Evolutionary conservation across 305 asterid genomes (phyloP).

Genomic region (Vinca major): DNA sequence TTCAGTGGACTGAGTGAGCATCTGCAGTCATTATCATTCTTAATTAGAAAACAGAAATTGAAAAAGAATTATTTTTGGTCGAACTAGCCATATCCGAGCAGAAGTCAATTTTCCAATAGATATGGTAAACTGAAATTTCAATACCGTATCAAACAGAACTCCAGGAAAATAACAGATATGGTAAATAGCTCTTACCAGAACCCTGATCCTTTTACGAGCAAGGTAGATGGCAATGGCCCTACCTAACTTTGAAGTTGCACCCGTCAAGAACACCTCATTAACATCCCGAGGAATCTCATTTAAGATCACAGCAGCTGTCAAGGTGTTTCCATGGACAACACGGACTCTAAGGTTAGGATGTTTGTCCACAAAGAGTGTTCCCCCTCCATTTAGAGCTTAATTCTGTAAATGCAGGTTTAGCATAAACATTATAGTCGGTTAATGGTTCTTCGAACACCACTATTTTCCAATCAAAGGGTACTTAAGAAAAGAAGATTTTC

Average conservation of each 20-base stretch:
- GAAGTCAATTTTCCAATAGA: not conserved
- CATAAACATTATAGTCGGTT: not conserved
- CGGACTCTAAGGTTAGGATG: constrained; percentile 71
- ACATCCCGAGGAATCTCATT: constrained; percentile 53
- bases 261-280: constrained; percentile 45
- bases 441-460: not conserved
- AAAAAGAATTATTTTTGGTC: not conserved
- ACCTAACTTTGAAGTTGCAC: constrained; percentile 88
- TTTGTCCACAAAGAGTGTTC: constrained; percentile 63
- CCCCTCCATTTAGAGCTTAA: constrained; percentile 81
- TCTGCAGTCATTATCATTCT: constrained; percentile 29
- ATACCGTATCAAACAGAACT: too few species aligned
- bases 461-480: not conserved
- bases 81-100: not conserved
- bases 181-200: constrained; percentile 68
- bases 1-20: constrained; percentile 72
- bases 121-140: too few species aligned
- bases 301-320: constrained; percentile 82
- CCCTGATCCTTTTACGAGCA: constrained; percentile 43
- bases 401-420: constrained; percentile 31
- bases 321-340: constrained; percentile 92
- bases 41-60: not conserved
- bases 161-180: too few species aligned
- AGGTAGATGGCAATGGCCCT: constrained; percentile 76
- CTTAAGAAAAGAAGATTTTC: not conserved